Percentiles rank a stretch among this genome's conserved stretches.
Evolutionary conservation across 305 asterid genomes (phyloP).

Genomic region (Nicotiana rustica): DNA sequence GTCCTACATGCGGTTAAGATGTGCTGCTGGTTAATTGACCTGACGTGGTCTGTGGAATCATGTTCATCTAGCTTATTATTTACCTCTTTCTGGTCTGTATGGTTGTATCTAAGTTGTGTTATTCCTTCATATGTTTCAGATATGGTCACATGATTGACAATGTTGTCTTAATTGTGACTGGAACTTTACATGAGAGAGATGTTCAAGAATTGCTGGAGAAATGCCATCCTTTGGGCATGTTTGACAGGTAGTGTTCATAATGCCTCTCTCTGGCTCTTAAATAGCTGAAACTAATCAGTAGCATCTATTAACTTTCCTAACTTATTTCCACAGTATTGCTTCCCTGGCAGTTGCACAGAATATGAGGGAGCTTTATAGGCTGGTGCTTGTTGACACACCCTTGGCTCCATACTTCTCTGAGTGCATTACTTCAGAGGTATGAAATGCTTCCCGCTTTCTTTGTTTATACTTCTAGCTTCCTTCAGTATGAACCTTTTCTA

Average conservation of each 20-base stretch:
- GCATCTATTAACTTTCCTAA: not conserved
- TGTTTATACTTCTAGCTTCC: not conserved
- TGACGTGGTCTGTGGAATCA: not conserved
- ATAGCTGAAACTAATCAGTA: constrained; percentile 6
- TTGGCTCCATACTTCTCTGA: constrained; percentile 96
- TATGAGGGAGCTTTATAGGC: constrained; percentile 95
- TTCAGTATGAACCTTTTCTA: not conserved
- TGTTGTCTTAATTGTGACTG: constrained; percentile 93
- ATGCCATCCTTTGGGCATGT: constrained; percentile 98
- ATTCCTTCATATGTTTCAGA: constrained; percentile 48
- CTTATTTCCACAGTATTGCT: constrained; percentile 74
- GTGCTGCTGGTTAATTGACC: not conserved
- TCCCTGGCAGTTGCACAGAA: constrained; percentile 93
- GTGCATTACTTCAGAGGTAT: constrained; percentile 94
- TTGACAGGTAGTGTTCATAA: constrained; percentile 72
- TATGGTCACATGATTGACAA: constrained; percentile 99
- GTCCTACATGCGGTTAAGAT: not conserved
- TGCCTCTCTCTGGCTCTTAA: not conserved
- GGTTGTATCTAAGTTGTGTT: not conserved
- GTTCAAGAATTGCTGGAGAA: constrained; percentile 95
- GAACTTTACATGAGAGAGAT: constrained; percentile 97
- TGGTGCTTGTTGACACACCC: constrained; percentile 96
- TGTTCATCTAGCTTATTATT: not conserved
- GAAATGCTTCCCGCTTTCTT: constrained; percentile 3
- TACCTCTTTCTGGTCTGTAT: not conserved